Evolutionary conservation across 345 rosid species (phyloP), one percentile per base, ranked within the genome.

Genomic region (Citrus sp.): DNA sequence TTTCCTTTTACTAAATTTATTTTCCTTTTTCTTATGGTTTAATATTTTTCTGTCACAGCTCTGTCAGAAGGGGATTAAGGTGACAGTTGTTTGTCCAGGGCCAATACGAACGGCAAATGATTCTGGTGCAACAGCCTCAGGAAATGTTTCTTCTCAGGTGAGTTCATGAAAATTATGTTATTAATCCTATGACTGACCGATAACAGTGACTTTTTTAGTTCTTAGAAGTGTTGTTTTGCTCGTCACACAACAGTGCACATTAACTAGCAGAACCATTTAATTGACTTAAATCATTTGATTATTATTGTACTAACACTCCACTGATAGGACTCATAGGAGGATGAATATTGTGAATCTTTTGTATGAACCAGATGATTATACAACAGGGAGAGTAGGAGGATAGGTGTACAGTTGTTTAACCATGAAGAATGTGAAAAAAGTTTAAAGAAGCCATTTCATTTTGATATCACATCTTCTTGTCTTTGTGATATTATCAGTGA

Each of bases 71-170:
- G 99, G 99, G 73, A 91, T 93, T 82, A 88, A 91, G 85, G 98
- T 95, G 80, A 95, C 99, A 18, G 76, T 95, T 73, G 95, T 95
- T 82, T 93, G 96, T 87, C 99, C 99, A 16, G 99, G 99, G 80
- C 99, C 98, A 12, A 86, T 95, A 84, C 89, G 84, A 77, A 93
- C 98, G 67, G 82, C 90, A 35, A 87, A 86, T 80, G 91, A 87
- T 54, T 77, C 87, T 79, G 96, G 90, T 81, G 84, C 84, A 37
- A 80, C 93, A 70, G 68, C 88, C 70, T 84, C 91, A 2, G 88
- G 75, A 37, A 82, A 85, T 64, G 77, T 80, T 49, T 83, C 86
- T 66, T 82, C 85, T 16, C 94, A 90, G 92, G 98, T 89, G 59
- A 65, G 77, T 74, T 79, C 73, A 28, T 34, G 72, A 38, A 22